Evolutionary conservation across 805 yeast species (phyloP), one percentile per base, ranked within the genome.

Genomic region (Metschnikowia santaceciliae): DNA sequence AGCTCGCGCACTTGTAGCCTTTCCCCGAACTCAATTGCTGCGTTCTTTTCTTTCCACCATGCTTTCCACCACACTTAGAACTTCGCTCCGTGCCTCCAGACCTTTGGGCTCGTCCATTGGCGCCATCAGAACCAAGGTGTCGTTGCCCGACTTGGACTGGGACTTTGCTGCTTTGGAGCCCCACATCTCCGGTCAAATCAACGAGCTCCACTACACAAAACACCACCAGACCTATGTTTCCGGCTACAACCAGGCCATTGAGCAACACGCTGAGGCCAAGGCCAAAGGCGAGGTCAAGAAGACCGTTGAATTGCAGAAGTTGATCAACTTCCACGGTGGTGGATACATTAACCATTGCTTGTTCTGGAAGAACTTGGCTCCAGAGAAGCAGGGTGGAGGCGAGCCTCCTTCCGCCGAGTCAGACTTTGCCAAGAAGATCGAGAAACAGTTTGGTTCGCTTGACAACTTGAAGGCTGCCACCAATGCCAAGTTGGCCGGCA

Each of bases 181-280:
- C 15, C 69, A 69, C 59, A 76, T 77, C 53, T 68, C 75, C 11
- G 73, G 72, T 41, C 63, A 75, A 57, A 76, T 77, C 55, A 77
- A 74, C 59, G 78, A 74, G 58, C 54, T 77, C 34, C 81, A 77
- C 62, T 68, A 77, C 64, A 64, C 76, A 48, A 77, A 76, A 59
- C 81, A 77, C 60, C 81, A 77, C 61, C 80, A 75, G 59, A 71
- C 79, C 6, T 77, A 77, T 53, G 80, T 75, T 39, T 72, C 66
- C 48, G 78, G 78, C 35, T 72, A 71, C 63, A 77, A 77, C 59
- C 64, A 68, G 32, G 76, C 80, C 34, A 64, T 74, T 59, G 76
- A 70, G 48, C 74, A 73, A 54, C 64, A 66, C 30, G 63, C 63
- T 42, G 66, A 68, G 42, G 68, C 70, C 20, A 66, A 70, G 51